A percentile compares a stretch with the other conserved stretches of the same genome.
Conservation (phyloP, 208 protist species). For the Herpetomonas tarakana region DNA sequence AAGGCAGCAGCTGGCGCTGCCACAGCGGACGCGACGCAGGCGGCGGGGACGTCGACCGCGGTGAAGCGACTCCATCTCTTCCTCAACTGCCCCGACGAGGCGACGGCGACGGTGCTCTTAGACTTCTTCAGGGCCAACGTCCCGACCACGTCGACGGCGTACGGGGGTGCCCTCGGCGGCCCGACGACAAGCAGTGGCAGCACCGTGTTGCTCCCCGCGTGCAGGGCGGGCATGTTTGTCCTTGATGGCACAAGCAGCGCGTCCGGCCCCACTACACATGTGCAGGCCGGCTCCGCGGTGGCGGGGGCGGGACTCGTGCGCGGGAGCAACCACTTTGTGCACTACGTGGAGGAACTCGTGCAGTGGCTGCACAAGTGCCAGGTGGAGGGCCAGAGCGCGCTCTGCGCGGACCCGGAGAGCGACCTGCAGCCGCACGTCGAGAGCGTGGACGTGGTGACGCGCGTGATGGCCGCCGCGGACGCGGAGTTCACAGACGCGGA, state of each 20-base stretch:
- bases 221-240: background rate
- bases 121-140: constrained; percentile 43
- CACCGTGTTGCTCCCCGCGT: background rate
- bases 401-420: constrained; percentile 48
- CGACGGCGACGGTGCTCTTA: constrained; percentile 32
- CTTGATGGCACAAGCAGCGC: constrained; percentile 3
- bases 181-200: background rate
- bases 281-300: background rate
- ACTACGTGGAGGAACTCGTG: constrained; percentile 82
- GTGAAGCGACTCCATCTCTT: constrained; percentile 52
- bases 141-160: constrained; percentile 15
- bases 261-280: too few relatives aligned
- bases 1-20: background rate
- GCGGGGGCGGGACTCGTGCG: background rate
- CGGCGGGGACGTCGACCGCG: constrained; percentile 1
- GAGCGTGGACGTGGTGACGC: constrained; percentile 74
- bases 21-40: background rate
- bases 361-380: constrained; percentile 78
- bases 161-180: background rate
- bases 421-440: constrained; percentile 61
- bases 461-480: constrained; percentile 61
- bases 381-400: constrained; percentile 48
- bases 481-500: constrained; percentile 53
- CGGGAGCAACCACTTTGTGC: constrained; percentile 16
- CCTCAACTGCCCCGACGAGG: constrained; percentile 69